Percentiles rank a stretch among this genome's conserved stretches.
phyloP scores from a whole-genome alignment of 1,284 basidiomycete species.

The Coniferiporia sulphurascens region DNA sequence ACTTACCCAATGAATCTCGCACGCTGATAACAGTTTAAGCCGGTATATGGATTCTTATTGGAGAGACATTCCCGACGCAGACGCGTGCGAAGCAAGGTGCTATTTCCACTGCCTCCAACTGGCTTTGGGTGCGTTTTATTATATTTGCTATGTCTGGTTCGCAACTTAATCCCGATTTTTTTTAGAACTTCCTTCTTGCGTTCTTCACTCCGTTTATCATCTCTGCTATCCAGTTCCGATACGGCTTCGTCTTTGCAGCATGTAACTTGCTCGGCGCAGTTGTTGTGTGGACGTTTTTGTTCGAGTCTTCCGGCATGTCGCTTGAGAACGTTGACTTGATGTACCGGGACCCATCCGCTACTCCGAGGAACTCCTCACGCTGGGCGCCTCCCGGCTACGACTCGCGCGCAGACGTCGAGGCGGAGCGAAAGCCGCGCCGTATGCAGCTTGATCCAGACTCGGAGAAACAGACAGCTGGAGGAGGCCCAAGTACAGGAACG shows the following conservation, averaged over 20 bases:
- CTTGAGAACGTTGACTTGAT: conserved; percentile 72
- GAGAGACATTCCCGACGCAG: conserved; percentile 72
- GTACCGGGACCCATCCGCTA: conserved; percentile 67
- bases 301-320: conserved; percentile 67
- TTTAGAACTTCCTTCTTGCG: conserved; percentile 64
- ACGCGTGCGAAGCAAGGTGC: conserved; percentile 76
- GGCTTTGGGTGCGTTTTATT: conserved; percentile 40
- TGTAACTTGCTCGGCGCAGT: conserved; percentile 58
- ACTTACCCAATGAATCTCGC: neutral
- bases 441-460: neutral
- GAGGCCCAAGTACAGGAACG: neutral
- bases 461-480: conserved; percentile 7
- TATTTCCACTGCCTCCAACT: conserved; percentile 63
- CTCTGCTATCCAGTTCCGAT: conserved; percentile 52
- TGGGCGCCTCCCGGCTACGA: conserved; percentile 54
- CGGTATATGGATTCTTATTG: conserved; percentile 71
- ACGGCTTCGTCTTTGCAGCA: conserved; percentile 65
- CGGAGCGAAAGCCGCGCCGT: conserved; percentile 22
- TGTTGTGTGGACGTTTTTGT: conserved; percentile 74
- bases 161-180: neutral
- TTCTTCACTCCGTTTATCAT: conserved; percentile 74
- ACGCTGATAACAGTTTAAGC: conserved; percentile 21
- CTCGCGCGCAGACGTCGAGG: conserved; percentile 37
- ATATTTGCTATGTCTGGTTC: neutral
- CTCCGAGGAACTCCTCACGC: conserved; percentile 57